Base-by-base conservation (phyloP, 148 eudicot genomes). In the Linanthus parryae region DNA sequence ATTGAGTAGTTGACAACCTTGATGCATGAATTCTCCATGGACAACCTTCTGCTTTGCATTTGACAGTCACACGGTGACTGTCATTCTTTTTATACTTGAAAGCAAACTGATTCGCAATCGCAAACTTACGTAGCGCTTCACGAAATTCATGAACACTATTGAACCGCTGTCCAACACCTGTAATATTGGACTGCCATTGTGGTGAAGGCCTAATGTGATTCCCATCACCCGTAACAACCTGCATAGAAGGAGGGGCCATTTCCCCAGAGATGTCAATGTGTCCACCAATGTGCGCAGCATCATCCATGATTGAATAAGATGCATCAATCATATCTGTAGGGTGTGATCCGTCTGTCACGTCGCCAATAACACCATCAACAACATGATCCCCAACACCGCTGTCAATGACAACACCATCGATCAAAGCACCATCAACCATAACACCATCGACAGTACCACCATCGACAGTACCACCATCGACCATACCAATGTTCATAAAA, bases 21-120 rank as follows among this genome's bases (percentile, higher is more conserved):
- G 97, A 91, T 6, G 97, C 97, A 68, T 91, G 97, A 45, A 91
- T 83, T 77, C 97, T 91, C 97, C 97, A 91, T 5, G 79, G 89
- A 59, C 97, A 91, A 30, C 95, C 86, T 28, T 91, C 97, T 29
- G 72, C 94, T 69, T 86, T 91, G 78, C 97, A 91, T 65, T 76
- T 91, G 21, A 91, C 97, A 42, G 97, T 91, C 64, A 91, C 97
- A 38, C 97, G 88, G 52, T 91, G 89, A 52, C 95, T 86, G 48
- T 91, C 97, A 45, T 91, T 91, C 74, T 91, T 91, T 67, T 91
- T 91, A 67, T 83, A 86, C 58, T 54, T 81, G 49, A 83, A 83
- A 20, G 95, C 97, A 67, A 91, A 91, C 47, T 86, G 94, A 75
- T 79, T 73, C 2, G 95, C 94, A 70, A 91, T 79, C 41, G 97